Conservation (phyloP, 306 rosid species). For the Glycine soja region DNA sequence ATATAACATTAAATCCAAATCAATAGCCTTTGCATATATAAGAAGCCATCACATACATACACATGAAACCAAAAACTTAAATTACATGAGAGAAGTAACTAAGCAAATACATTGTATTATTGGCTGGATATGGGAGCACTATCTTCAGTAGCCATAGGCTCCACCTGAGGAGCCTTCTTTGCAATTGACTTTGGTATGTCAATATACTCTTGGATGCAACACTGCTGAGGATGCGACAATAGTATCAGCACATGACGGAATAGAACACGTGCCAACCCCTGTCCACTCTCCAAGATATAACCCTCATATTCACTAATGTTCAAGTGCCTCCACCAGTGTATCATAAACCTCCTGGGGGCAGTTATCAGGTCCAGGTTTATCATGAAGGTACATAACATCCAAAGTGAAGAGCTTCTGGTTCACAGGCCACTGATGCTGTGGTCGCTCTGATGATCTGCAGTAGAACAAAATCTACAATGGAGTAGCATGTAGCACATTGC, state of each 20-base stretch:
- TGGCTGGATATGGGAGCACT: conserved; percentile 57
- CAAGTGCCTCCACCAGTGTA: conserved; percentile 84
- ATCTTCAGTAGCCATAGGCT: conserved; percentile 66
- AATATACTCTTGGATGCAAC: conserved; percentile 73
- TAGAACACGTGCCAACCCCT: conserved; percentile 71
- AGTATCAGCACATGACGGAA: conserved; percentile 74
- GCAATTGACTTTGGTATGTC: conserved; percentile 82
- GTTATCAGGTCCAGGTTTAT: conserved; percentile 94
- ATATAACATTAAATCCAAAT: neutral
- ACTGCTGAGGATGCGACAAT: conserved; percentile 88
- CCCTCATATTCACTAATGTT: conserved; percentile 92
- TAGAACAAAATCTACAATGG: conserved; percentile 77
- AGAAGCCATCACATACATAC: conserved; percentile 17
- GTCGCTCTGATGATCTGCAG: conserved; percentile 80
- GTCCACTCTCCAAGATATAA: conserved; percentile 92
- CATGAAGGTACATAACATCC: conserved; percentile 95
- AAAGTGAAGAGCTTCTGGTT: conserved; percentile 81
- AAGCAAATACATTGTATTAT: conserved; percentile 47
- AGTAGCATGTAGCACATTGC: conserved; percentile 23
- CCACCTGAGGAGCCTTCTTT: conserved; percentile 65
- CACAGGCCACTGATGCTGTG: conserved; percentile 80
- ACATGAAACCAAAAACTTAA: conserved; percentile 41
- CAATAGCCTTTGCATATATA: conserved; percentile 30
- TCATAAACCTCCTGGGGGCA: conserved; percentile 94
- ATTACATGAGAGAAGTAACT: conserved; percentile 16